These are phyloP conservation scores for Rutidosis leptorrhynchoides DNA, from an alignment of 129 eudicot genomes.

Conservation along the genomic window DNA sequence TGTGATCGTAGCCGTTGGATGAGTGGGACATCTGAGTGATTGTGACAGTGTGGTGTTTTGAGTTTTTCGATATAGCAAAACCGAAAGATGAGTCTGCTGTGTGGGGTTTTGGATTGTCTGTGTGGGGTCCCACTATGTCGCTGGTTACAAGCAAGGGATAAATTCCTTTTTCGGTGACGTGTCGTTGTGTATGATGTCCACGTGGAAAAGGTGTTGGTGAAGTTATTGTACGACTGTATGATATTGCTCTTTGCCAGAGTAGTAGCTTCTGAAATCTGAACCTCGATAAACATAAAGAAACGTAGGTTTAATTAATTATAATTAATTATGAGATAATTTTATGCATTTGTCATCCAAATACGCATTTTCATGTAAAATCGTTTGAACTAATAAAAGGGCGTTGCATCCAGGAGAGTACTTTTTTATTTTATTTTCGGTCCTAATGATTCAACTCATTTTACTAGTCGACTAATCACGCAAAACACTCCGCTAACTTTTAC, in stretches of 20 bases:
- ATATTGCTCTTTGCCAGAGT: conserved; percentile 5
- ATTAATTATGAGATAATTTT: neutral
- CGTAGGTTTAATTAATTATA: too few relatives aligned
- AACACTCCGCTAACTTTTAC: too few relatives aligned
- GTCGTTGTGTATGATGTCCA: conserved; percentile 14
- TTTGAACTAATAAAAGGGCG: too few relatives aligned
- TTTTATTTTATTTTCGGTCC: too few relatives aligned
- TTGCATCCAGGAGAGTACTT: too few relatives aligned
- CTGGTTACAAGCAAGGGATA: conserved; percentile 80
- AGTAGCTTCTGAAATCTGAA: conserved; percentile 7
- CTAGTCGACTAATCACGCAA: too few relatives aligned
- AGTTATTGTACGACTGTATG: conserved; percentile 19
- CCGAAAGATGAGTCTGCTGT: conserved; percentile 41
- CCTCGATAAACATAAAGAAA: neutral
- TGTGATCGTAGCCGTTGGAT: conserved; percentile 10
- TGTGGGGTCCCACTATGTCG: conserved; percentile 43
- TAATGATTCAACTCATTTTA: too few relatives aligned
- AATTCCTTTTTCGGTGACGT: conserved; percentile 44
- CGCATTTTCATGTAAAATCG: too few relatives aligned
- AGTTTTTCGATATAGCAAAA: conserved; percentile 47
- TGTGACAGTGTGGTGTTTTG: conserved; percentile 65
- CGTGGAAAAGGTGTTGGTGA: conserved; percentile 32
- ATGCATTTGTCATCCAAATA: too few relatives aligned
- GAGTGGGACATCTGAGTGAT: conserved; percentile 53
- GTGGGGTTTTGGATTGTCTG: conserved; percentile 34